Percentiles rank a stretch among this genome's conserved stretches.
These are phyloP conservation scores for Aegilops umbellulata DNA, from an alignment of 176 grass and related monocot genomes.

Conservation along the genomic window DNA sequence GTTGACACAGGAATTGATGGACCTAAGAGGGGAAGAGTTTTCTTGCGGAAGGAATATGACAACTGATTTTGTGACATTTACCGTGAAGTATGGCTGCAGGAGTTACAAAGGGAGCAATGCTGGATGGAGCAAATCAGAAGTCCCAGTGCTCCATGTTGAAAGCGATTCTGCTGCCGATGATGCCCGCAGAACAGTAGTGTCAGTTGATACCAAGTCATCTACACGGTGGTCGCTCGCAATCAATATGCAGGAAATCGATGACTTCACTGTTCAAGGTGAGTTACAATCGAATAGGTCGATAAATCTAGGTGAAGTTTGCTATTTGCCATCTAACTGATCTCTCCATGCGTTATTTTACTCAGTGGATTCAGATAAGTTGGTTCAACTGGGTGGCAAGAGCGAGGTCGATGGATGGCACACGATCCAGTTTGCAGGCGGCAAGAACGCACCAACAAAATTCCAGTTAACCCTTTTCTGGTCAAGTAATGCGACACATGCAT, in stretches of 20 bases:
- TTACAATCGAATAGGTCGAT: constrained; percentile 1
- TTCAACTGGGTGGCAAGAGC: constrained; percentile 52
- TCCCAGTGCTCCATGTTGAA: constrained; percentile 70
- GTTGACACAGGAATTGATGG: constrained; percentile 63
- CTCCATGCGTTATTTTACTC: constrained; percentile 5
- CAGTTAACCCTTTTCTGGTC: constrained; percentile 70
- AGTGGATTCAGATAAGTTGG: constrained; percentile 63
- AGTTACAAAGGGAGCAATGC: constrained; percentile 58
- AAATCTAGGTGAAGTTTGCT: neutral
- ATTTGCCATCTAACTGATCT: constrained; percentile 6
- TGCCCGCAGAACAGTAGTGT: constrained; percentile 56
- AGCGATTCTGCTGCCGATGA: constrained; percentile 53
- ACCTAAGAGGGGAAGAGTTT: constrained; percentile 74
- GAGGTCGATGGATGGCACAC: constrained; percentile 73
- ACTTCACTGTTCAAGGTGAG: constrained; percentile 77
- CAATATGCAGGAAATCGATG: constrained; percentile 71
- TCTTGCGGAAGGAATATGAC: constrained; percentile 66
- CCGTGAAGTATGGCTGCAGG: constrained; percentile 80
- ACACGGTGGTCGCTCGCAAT: constrained; percentile 82
- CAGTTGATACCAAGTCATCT: constrained; percentile 69
- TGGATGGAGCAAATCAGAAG: constrained; percentile 78
- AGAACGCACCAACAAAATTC: constrained; percentile 78
- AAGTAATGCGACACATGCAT: constrained; percentile 19
- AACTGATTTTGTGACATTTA: constrained; percentile 81
- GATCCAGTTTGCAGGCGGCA: constrained; percentile 91